Conservation (phyloP, 305 asterid species). For the Solanum hybrid region DNA sequence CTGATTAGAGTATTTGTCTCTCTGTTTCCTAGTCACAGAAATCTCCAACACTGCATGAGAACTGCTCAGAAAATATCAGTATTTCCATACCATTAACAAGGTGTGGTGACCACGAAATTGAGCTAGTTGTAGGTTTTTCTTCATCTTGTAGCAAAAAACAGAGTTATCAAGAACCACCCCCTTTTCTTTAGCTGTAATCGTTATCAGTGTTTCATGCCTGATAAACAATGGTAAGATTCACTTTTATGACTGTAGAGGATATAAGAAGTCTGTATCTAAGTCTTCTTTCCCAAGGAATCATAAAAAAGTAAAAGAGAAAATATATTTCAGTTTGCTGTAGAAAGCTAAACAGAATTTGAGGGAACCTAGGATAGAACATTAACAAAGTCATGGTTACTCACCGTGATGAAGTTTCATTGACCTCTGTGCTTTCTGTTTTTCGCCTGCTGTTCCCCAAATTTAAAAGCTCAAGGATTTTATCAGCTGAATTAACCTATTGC, state of each 20-base stretch:
- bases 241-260: background rate
- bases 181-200: background rate
- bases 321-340: background rate
- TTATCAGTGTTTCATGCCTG: background rate
- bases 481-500: constrained; percentile 87
- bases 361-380: background rate
- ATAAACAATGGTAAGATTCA: background rate
- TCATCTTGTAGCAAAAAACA: background rate
- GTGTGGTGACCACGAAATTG: background rate
- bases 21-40: constrained; percentile 59
- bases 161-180: background rate
- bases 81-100: background rate
- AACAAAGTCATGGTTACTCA: constrained; percentile 25
- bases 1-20: constrained; percentile 61
- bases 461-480: constrained; percentile 76
- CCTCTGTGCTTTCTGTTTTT: constrained; percentile 92
- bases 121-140: background rate
- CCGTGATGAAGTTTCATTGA: constrained; percentile 93
- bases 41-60: constrained; percentile 97
- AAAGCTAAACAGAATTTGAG: background rate
- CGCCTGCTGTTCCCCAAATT: constrained; percentile 91
- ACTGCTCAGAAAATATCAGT: constrained; percentile 31
- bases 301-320: background rate
- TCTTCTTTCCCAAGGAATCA: background rate
- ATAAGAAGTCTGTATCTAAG: background rate